Base-by-base conservation (phyloP, 768 basidiomycete genomes). In the Erythrobasidium yunnanense region DNA sequence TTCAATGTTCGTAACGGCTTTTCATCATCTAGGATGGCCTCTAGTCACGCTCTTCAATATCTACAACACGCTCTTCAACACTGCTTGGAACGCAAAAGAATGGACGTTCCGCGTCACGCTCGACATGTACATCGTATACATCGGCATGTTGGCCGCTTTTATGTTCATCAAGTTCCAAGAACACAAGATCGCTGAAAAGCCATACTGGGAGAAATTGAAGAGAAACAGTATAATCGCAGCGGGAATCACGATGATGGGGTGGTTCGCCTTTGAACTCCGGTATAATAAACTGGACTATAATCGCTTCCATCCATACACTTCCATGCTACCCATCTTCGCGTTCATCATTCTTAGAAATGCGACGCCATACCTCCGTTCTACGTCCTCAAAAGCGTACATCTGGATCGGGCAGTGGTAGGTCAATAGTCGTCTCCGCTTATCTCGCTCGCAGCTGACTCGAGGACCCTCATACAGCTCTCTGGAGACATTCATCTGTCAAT, bases 41-140 rank as follows among this genome's bases (percentile, higher is more conserved):
- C 76, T 92, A 72, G 81, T 86, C 55, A 72, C 74, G 20, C 70
- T 86, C 18, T 95, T 93, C 76, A 71, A 76, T 29, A 69, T 85
- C 66, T 78, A 90, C 56, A 79, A 81, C 65, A 78, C 77, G n/a
- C 72, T 87, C 47, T 90, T 83, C 77, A 81, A 79, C 57, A 88
- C 90, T 62, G 80, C 80, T 29, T 95, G 90, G 90, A 87, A 87
- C 4, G 84, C 88, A 5, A 79, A 77, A 20, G 90, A 95, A 77
- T 92, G 88, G 89, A 77, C 80, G 5, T 95, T 95, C 81, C 85
- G 90, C 42, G 85, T 90, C 72, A 85, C 82, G 20, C 83, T 93
- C 66, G 90, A 95, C 77, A 79, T 90, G 53, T 92, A 85, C 81
- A 87, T 91, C 71, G 87, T 88, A 18, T 92, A 89, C 77, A 79